phyloP scores from a whole-genome alignment of 495 filamentous ascomycete species.

The Xylaria acuta region DNA sequence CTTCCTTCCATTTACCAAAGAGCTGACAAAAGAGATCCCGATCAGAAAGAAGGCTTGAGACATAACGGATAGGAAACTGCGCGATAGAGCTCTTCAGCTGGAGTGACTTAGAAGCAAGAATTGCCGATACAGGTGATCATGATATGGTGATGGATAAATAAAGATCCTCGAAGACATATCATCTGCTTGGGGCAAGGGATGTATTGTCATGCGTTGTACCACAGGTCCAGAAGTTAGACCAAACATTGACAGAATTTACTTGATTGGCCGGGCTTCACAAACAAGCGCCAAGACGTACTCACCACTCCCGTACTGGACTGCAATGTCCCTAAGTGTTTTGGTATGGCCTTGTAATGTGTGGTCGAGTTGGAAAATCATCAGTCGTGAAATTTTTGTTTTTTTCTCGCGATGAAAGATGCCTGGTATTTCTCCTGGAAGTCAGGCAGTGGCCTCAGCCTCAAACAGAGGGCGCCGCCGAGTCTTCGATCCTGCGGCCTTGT shows the following conservation, averaged over 20 bases:
- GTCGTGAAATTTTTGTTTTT: background rate
- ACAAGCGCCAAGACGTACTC: background rate
- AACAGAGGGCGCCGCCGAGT: no score
- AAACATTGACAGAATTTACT: background rate
- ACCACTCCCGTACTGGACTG: background rate
- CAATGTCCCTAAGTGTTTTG: background rate
- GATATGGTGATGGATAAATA: background rate
- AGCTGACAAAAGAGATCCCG: conserved; percentile 67
- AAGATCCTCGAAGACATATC: background rate
- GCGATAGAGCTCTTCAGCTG: background rate
- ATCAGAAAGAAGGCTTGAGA: conserved; percentile 29
- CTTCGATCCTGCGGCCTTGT: no score
- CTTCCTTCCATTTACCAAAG: conserved; percentile 87
- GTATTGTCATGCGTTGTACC: conserved; percentile 1
- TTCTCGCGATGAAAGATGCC: background rate
- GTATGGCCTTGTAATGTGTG: background rate
- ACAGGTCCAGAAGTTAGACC: conserved; percentile 5
- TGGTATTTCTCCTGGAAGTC: background rate
- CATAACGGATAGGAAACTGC: background rate
- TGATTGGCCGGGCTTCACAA: background rate
- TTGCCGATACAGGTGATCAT: background rate
- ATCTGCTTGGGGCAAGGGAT: conserved; percentile 10
- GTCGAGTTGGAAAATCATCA: background rate
- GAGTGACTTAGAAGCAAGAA: background rate
- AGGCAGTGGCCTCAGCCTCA: no score